Percentiles rank a stretch among this genome's conserved stretches.
Conservation (phyloP, 345 rosid genomes). For the Kernera saxatilis region DNA sequence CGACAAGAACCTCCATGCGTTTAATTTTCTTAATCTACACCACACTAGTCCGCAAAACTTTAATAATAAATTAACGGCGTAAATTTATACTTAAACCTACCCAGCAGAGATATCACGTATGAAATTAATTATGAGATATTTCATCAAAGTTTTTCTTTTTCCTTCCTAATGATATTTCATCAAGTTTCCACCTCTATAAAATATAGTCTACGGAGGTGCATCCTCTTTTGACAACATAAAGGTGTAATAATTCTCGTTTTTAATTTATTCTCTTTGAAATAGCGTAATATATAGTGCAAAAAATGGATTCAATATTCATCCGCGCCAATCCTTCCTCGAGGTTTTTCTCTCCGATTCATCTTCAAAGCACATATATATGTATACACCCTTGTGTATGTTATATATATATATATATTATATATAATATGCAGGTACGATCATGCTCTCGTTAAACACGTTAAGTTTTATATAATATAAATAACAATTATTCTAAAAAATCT, state of each 20-base stretch:
- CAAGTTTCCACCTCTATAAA: background rate
- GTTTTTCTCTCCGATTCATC: background rate
- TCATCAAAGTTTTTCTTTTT: too few species aligned
- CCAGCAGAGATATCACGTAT: too few species aligned
- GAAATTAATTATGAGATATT: too few species aligned
- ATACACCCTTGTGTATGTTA: too few species aligned
- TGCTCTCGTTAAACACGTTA: too few species aligned
- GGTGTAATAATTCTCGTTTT: background rate
- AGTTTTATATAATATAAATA: too few species aligned
- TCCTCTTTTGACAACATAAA: background rate
- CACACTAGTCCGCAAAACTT: background rate
- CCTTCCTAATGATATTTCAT: too few species aligned
- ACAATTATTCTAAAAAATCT: background rate
- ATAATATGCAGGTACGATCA: too few species aligned
- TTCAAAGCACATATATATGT: too few species aligned
- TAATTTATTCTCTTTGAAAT: background rate
- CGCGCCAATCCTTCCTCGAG: background rate
- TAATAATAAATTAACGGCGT: background rate
- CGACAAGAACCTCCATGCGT: background rate
- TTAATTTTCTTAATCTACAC: background rate
- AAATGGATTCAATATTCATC: background rate
- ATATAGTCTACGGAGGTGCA: background rate
- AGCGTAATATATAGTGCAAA: background rate
- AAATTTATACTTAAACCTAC: too few species aligned
- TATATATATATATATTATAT: too few species aligned